Evolutionary conservation across 2,329 filamentous ascomycete species (phyloP), one percentile per base, ranked within the genome.

Genomic region (Albifimbria verrucaria): DNA sequence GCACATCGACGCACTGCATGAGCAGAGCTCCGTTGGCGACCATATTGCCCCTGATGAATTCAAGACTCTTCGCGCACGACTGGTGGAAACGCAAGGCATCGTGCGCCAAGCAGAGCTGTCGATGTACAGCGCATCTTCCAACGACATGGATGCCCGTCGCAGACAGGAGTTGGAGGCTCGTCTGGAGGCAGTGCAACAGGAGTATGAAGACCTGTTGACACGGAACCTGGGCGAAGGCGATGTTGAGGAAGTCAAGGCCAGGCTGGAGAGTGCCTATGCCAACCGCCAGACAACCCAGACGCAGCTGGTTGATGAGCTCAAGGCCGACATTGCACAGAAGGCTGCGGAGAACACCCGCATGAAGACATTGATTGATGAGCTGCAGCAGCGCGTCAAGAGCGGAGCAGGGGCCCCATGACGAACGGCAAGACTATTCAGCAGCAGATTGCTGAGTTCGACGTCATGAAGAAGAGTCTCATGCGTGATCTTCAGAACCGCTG

Each of bases 391-490:
- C 57, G 78, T 88, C 66, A 91, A 91, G 77, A 77, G 82, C 48
- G 81, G 81, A 59, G 69, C 70, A 18, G 67, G 73, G 10, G 74
- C 78, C 24, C 80, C 86, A 90, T 87, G 67, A 76, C 84, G 52
- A 90, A 90, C 64, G 89, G 89, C 79, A 96, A 96, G 81, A 95
- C 91, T 12, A 85, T 97, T 44, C 92, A 96, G 69, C 93, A 99
- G 76, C 94, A 97, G 75, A 96, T 99, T 72, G 90, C 93, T 54
- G 94, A 99, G 69, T 99, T 99, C 64, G 94, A 99, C 72, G 89
- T 91, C 55, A 99, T 99, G 92, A 99, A 99, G 86, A 99, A 99
- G 84, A 96, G 90, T 60, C 80, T 99, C 62, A 99, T 99, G 94
- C 90, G 94, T 53, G 94, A 99, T 73, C 78, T 99, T 60, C 94